Conservation (phyloP, 164 flowering plant species). For the Vitis rotundifolia region DNA sequence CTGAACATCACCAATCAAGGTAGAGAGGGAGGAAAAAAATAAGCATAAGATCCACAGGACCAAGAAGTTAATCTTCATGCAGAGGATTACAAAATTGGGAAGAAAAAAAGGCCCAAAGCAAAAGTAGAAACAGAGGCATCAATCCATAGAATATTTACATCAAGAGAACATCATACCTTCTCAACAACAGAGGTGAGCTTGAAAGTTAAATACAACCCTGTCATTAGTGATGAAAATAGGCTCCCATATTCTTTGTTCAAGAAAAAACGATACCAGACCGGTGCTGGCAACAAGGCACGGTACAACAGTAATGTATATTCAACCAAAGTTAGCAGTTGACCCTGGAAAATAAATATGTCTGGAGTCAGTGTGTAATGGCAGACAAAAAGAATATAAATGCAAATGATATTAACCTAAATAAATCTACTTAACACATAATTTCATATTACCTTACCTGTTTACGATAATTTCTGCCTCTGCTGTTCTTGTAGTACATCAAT, state of each 20-base stretch:
- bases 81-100: background rate
- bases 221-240: slow-evolving; percentile 96
- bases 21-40: background rate
- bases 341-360: slow-evolving; percentile 42
- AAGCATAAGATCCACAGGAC: too few species aligned
- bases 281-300: slow-evolving; percentile 93
- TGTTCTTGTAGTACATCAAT: slow-evolving; percentile 84
- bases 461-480: slow-evolving; percentile 89
- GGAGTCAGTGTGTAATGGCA: background rate
- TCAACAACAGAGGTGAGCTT: slow-evolving; percentile 97
- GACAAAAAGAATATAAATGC: background rate
- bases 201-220: slow-evolving; percentile 92
- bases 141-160: background rate
- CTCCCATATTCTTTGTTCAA: slow-evolving; percentile 98
- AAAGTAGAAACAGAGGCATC: background rate
- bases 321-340: slow-evolving; percentile 93
- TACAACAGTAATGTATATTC: slow-evolving; percentile 89
- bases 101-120: background rate
- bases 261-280: slow-evolving; percentile 99
- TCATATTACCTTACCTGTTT: slow-evolving; percentile 59
- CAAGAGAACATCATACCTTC: slow-evolving; percentile 56
- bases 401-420: background rate
- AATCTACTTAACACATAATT: background rate
- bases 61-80: too few species aligned
- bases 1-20: slow-evolving; percentile 34